A percentile compares a stretch with the other conserved stretches of the same genome.
These are phyloP conservation scores for Oryza australiensis DNA, from an alignment of 176 grass and related monocot species.

Conservation along the genomic window DNA sequence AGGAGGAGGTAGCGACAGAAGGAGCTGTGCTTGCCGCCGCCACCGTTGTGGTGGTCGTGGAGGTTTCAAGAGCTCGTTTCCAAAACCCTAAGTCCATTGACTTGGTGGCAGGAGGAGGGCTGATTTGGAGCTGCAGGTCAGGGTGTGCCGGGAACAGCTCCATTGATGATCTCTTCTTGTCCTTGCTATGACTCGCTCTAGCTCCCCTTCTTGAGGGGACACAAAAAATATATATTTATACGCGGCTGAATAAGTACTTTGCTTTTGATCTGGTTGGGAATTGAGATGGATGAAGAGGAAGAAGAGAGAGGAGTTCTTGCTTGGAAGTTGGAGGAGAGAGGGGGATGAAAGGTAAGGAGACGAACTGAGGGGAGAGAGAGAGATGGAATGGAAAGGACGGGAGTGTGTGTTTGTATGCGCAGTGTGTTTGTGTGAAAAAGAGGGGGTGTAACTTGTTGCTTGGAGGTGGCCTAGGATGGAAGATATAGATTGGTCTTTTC, in stretches of 20 bases:
- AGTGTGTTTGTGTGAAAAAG: constrained; percentile 40
- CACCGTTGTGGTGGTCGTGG: background rate
- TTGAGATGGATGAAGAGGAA: constrained; percentile 8
- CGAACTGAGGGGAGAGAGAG: background rate
- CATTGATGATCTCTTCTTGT: constrained; percentile 41
- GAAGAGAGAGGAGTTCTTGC: constrained; percentile 34
- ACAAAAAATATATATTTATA: background rate
- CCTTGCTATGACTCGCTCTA: background rate
- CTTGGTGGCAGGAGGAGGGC: constrained; percentile 51
- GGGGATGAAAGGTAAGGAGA: background rate
- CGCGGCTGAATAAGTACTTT: background rate
- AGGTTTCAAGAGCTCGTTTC: constrained; percentile 62
- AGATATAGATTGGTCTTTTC: constrained; percentile 59
- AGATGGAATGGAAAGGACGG: constrained; percentile 43
- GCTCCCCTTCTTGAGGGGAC: background rate
- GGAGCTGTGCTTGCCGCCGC: background rate
- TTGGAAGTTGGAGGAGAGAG: background rate
- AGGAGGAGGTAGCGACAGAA: constrained; percentile 16
- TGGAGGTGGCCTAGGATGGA: constrained; percentile 36
- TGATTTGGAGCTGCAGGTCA: constrained; percentile 92
- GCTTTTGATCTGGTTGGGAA: constrained; percentile 26
- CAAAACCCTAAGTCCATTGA: constrained; percentile 87
- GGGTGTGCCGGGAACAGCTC: constrained; percentile 88
- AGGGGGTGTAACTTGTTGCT: constrained; percentile 36
- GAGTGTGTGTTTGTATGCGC: constrained; percentile 47